phyloP scores from a whole-genome alignment of 2,329 filamentous ascomycete genomes.

The Dothistroma septosporum region DNA sequence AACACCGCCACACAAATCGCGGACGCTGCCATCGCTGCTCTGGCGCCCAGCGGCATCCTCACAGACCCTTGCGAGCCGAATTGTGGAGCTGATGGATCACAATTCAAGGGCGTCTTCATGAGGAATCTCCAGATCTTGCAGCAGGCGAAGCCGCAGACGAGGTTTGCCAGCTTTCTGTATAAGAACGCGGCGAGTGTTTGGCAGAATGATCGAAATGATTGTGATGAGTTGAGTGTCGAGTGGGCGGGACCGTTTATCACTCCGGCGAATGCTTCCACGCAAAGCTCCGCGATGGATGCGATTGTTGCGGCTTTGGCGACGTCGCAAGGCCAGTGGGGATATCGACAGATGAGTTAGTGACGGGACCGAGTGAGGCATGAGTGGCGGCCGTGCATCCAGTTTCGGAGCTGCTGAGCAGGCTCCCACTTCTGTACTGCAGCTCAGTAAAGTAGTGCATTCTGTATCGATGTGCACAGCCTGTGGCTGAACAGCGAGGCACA shows the following conservation, averaged over 20 bases:
- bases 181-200: slow-evolving; percentile 64
- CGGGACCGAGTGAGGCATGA: neutral
- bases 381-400: neutral
- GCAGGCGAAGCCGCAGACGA: slow-evolving; percentile 45
- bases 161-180: slow-evolving; percentile 53
- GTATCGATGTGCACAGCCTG: neutral
- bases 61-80: slow-evolving; percentile 38
- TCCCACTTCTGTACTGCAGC: neutral
- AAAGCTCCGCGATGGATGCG: slow-evolving; percentile 33
- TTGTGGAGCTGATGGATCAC: slow-evolving; percentile 45
- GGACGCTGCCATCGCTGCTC: slow-evolving; percentile 37
- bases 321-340: neutral
- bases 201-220: slow-evolving; percentile 52
- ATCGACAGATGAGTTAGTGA: neutral
- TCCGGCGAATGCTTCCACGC: slow-evolving; percentile 30
- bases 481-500: neutral
- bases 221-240: slow-evolving; percentile 55
- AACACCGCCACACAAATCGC: slow-evolving; percentile 38
- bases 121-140: slow-evolving; percentile 61
- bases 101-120: slow-evolving; percentile 71
- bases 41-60: slow-evolving; percentile 39
- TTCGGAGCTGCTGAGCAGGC: neutral
- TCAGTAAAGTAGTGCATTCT: neutral
- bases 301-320: slow-evolving; percentile 31
- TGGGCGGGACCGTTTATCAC: slow-evolving; percentile 58